A percentile compares a stretch with the other conserved stretches of the same genome.
Evolutionary conservation across 257 asterid genomes (phyloP).

Genomic region (Paulownia fortunei): DNA sequence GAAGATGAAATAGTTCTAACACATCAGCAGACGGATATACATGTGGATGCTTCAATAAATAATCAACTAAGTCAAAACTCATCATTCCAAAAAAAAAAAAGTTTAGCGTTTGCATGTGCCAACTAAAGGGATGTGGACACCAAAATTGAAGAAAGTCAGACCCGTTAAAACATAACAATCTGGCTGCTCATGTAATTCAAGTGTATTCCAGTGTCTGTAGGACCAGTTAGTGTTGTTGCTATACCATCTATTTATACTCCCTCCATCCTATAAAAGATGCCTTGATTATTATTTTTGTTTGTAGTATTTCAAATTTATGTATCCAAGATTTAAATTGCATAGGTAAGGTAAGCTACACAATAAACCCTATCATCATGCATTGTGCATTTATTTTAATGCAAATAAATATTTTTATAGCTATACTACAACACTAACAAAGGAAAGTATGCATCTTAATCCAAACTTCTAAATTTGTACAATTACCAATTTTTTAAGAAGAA

Average conservation of each 20-base stretch:
- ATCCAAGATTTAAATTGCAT: slow-evolving; percentile 3
- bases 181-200: not conserved
- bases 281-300: not conserved
- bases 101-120: slow-evolving; percentile 13
- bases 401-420: not conserved
- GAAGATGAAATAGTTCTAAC: not conserved
- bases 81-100: not conserved
- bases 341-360: not conserved
- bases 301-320: not conserved
- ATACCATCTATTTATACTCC: not conserved
- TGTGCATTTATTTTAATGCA: not conserved
- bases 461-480: not conserved
- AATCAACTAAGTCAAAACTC: slow-evolving; percentile 13
- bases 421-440: not conserved
- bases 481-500: not conserved
- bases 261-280: not conserved
- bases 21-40: slow-evolving; percentile 5
- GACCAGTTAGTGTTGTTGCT: slow-evolving; percentile 22
- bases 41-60: slow-evolving; percentile 19
- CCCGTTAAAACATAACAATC: slow-evolving; percentile 3
- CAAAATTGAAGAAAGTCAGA: not conserved
- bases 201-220: not conserved
- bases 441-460: not conserved
- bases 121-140: not conserved
- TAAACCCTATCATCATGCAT: not conserved